These are phyloP conservation scores for Rhynchospora breviuscula DNA, from an alignment of 176 grass and related monocot genomes.

Conservation along the genomic window DNA sequence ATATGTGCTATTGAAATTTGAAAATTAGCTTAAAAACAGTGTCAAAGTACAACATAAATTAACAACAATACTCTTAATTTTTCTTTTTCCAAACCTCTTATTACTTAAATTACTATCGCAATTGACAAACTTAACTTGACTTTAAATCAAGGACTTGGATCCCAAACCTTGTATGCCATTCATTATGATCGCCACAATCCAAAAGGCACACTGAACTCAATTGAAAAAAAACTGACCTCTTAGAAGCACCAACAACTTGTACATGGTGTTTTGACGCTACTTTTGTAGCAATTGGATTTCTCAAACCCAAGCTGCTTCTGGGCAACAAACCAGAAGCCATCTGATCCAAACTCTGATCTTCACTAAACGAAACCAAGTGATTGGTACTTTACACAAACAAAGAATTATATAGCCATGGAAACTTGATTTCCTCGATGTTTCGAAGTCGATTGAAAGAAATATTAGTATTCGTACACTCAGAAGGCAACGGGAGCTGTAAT, in stretches of 20 bases:
- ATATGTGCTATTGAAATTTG: background rate
- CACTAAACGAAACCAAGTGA: background rate
- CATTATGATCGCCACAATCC: background rate
- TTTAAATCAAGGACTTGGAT: background rate
- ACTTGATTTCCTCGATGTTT: background rate
- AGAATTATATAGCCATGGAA: background rate
- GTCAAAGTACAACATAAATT: background rate
- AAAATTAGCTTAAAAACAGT: background rate
- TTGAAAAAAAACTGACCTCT: background rate
- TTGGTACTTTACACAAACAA: background rate
- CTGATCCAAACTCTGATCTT: background rate
- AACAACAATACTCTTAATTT: background rate
- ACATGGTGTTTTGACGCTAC: background rate
- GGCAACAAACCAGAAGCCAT: background rate
- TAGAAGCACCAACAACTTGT: background rate
- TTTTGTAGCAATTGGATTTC: background rate
- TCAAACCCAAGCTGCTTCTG: background rate
- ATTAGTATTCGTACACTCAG: background rate
- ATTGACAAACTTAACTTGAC: background rate
- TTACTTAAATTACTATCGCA: background rate
- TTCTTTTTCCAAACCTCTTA: background rate
- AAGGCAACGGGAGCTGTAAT: background rate
- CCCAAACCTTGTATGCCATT: background rate
- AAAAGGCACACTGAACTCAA: background rate
- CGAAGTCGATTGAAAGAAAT: background rate